Evolutionary conservation across 495 filamentous ascomycete species (phyloP).

Genomic region (Lasiosphaeris hirsuta): DNA sequence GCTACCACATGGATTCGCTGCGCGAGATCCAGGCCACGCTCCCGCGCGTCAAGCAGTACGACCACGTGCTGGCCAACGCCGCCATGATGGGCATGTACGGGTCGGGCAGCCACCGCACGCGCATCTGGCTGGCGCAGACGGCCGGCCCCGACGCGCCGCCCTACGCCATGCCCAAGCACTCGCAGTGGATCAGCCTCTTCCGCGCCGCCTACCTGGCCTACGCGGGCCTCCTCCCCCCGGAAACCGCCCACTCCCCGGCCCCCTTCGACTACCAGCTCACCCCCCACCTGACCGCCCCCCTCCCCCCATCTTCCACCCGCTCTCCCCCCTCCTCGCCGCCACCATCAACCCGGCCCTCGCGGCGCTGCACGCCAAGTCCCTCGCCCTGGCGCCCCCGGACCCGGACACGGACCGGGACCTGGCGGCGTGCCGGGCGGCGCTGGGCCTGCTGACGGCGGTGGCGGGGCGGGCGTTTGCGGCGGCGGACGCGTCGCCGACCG

Average conservation of each 20-base stretch:
- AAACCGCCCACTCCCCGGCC: not conserved
- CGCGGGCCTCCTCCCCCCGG: constrained; percentile 28
- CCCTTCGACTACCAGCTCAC: not conserved
- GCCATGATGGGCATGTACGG: constrained; percentile 47
- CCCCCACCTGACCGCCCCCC: not conserved
- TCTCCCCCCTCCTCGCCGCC: constrained; percentile 18
- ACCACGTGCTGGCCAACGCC: constrained; percentile 42
- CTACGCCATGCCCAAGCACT: constrained; percentile 33
- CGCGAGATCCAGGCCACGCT: constrained; percentile 30
- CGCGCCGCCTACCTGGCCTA: constrained; percentile 40
- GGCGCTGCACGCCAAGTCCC: constrained; percentile 11
- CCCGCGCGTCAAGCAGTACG: constrained; percentile 25
- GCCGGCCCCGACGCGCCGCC: constrained; percentile 18
- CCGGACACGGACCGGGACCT: constrained; percentile 7
- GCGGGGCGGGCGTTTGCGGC: constrained; percentile 7
- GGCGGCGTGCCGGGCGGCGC: constrained; percentile 22
- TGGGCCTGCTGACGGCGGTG: constrained; percentile 12
- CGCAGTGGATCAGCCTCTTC: constrained; percentile 42
- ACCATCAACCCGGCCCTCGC: constrained; percentile 15
- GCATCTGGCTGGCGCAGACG: constrained; percentile 36
- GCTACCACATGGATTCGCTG: constrained; percentile 35
- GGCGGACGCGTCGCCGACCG: not conserved
- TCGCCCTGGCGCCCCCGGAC: constrained; percentile 1
- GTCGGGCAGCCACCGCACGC: constrained; percentile 42
- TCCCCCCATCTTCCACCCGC: constrained; percentile 9